Conservation (phyloP, 805 yeast genomes). For the Yamadazyma sp. region DNA sequence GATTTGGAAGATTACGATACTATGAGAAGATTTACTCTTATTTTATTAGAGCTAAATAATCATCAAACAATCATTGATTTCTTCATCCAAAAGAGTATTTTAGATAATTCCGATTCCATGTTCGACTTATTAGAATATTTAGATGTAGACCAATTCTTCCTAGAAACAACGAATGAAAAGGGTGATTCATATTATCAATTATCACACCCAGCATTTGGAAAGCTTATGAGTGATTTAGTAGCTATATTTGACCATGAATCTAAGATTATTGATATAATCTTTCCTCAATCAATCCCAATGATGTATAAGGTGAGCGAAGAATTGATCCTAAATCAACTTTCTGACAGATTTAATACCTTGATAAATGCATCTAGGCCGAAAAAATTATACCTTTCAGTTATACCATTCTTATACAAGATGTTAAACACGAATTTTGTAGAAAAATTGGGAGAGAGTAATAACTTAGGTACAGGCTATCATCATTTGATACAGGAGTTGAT, state of each 20-base stretch:
- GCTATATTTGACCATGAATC: constrained; percentile 36
- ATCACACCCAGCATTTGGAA: constrained; percentile 15
- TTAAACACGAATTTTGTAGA: constrained; percentile 24
- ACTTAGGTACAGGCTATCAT: constrained; percentile 36
- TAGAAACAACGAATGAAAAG: constrained; percentile 4
- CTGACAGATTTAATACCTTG: constrained; percentile 28
- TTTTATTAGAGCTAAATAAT: constrained; percentile 34
- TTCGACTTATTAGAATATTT: constrained; percentile 28
- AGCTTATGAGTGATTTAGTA: constrained; percentile 28
- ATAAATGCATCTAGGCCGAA: constrained; percentile 25
- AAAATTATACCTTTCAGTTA: constrained; percentile 29
- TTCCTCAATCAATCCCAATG: constrained; percentile 45
- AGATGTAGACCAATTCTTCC: constrained; percentile 22
- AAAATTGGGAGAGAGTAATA: constrained; percentile 25
- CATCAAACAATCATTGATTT: constrained; percentile 44
- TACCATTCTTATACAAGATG: constrained; percentile 39
- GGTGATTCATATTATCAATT: constrained; percentile 8
- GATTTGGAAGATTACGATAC: constrained; percentile 43
- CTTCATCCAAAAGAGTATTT: constrained; percentile 40
- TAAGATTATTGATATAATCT: constrained; percentile 38
- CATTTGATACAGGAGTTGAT: constrained; percentile 32
- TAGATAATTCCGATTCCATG: constrained; percentile 23
- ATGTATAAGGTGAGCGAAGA: constrained; percentile 48
- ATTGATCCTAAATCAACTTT: constrained; percentile 37
- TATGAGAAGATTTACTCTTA: constrained; percentile 33